Conservation (phyloP, 2,329 filamentous ascomycete species). For the Madurella fahalii region DNA sequence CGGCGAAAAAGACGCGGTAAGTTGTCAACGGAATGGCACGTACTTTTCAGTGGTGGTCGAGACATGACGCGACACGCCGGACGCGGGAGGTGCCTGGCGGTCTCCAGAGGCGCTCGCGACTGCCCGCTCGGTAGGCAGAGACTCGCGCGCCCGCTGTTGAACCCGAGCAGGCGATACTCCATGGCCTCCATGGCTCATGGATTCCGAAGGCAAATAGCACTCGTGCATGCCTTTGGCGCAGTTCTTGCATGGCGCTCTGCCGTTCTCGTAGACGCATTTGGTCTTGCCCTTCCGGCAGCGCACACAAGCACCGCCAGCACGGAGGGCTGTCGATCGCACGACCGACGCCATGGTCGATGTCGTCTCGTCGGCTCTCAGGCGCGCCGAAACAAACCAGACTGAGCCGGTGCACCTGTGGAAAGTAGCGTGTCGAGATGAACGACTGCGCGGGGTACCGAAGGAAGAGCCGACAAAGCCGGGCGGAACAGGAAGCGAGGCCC, state of each 20-base stretch:
- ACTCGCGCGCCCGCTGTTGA: conserved; percentile 51
- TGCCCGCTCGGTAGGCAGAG: conserved; percentile 49
- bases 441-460: not conserved
- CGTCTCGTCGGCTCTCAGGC: not conserved
- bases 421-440: not conserved
- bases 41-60: conserved; percentile 52
- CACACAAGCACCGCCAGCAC: conserved; percentile 58
- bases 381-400: not conserved
- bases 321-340: conserved; percentile 55
- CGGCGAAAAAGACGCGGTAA: conserved; percentile 4
- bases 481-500: conserved; percentile 12
- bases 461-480: conserved; percentile 14
- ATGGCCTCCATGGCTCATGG: conserved; percentile 53
- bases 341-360: conserved; percentile 22
- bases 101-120: conserved; percentile 42
- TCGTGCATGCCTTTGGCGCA: conserved; percentile 62
- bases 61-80: conserved; percentile 45
- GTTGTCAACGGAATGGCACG: conserved; percentile 4
- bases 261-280: conserved; percentile 61
- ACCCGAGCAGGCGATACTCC: conserved; percentile 54
- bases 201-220: conserved; percentile 59
- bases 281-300: conserved; percentile 62
- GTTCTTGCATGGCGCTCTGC: conserved; percentile 59
- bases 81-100: conserved; percentile 41
- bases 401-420: not conserved